These are phyloP conservation scores for Chaetomium fimeti DNA, from an alignment of 495 filamentous ascomycete genomes.

Conservation along the genomic window DNA sequence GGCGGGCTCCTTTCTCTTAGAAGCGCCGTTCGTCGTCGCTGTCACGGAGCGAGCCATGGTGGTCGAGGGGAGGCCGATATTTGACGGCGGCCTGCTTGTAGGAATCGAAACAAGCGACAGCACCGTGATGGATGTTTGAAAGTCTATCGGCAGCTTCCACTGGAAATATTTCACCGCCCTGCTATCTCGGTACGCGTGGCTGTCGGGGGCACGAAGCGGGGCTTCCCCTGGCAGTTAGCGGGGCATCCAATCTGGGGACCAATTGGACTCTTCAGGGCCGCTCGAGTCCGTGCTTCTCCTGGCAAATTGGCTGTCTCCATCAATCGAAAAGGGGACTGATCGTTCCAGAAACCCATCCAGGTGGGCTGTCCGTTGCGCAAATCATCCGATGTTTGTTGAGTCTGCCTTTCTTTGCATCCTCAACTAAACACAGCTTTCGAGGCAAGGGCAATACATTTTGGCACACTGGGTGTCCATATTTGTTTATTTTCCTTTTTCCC, in stretches of 20 bases:
- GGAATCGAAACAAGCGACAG: constrained; percentile 7
- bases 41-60: constrained; percentile 29
- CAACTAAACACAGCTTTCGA: not conserved
- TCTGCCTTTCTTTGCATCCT: not conserved
- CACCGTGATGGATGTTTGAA: not conserved
- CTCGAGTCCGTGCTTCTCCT: constrained; percentile 1
- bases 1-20: constrained; percentile 22
- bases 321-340: not conserved
- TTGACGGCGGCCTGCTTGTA: not conserved
- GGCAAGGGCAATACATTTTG: not conserved
- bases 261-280: constrained; percentile 5
- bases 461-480: not conserved
- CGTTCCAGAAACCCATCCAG: constrained; percentile 17
- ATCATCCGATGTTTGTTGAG: constrained; percentile 4
- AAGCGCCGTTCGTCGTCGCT: constrained; percentile 17
- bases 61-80: not conserved
- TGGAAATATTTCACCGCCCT: constrained; percentile 5
- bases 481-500: not conserved
- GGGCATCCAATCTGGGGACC: constrained; percentile 3
- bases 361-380: constrained; percentile 20
- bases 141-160: not conserved
- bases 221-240: constrained; percentile 15
- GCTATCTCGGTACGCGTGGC: constrained; percentile 1
- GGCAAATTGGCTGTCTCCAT: not conserved
- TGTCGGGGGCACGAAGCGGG: not conserved